Evolutionary conservation across 2,329 filamentous ascomycete species (phyloP), one percentile per base, ranked within the genome.

Genomic region (Stagonosporopsis cucurbitacearum): DNA sequence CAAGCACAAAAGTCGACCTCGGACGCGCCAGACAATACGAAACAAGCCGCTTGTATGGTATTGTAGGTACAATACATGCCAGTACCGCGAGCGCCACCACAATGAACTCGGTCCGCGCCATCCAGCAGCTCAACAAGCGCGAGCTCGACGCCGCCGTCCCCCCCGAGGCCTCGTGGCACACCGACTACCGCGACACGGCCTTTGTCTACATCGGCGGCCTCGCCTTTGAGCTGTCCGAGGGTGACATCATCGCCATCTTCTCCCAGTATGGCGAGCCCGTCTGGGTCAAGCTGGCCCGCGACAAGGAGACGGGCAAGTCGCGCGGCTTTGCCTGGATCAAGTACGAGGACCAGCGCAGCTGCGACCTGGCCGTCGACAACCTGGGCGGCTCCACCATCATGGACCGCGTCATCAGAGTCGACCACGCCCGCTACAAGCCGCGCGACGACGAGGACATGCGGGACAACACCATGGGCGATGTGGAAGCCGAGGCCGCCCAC

Each of bases 271-370:
- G 95, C 67, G 94, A 98, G 73, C 96, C 96, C 2, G 91, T 93
- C 3, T 96, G 94, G 77, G 83, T 99, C 56, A 96, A 97, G 68
- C 86, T 99, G 12, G 88, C 89, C 43, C 91, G 95, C 70, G 95
- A 99, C 81, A 95, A 95, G 73, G 96, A 98, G 74, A 96, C 93
- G 0, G 95, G 95, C 59, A 97, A 96, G 78, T 96, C 91, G 59
- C 90, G 89, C 64, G 95, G 95, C 0, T 99, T 98, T 72, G 92
- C 90, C 2, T 99, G 96, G 83, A 83, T 99, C 55, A 99, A 99
- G 74, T 99, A 98, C 77, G 95, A 99, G 75, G 94, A 99, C 76
- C 95, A 99, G 80, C 85, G 94, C 65, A 97, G 93, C 78, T 96
- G 91, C 59, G 94, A 98, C 76, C 80, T 99, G 37, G 95, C 96